Base-by-base conservation (phyloP, 179 eudicot species). In the Kewa caespitosa region DNA sequence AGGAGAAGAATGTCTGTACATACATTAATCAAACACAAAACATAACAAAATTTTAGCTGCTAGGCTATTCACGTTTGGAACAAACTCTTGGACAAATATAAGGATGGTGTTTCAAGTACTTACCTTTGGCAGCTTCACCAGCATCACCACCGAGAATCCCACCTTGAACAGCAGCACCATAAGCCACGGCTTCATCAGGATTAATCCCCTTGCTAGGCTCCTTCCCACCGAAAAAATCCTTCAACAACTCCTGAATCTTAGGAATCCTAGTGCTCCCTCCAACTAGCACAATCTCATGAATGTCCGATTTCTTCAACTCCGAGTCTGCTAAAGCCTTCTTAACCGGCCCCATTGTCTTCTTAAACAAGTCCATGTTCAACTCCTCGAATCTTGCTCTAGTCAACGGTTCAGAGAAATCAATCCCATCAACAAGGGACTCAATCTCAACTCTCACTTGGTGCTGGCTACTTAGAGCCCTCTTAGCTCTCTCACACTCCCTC, bases 141-240 rank as follows among this genome's bases (percentile, higher is more conserved):
- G 82, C 85, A 70, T 78, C 82, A 75, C 85, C 82, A 37, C 85
- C 75, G 2, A 82, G 85, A 78, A 82, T 76, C 54, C 82, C 85
- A 43, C 85, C 85, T 59, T 82, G 85, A 82, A 78, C 82, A 54
- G 85, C 80, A n/a, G 85, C 85, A 78, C 85, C 85, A 59, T 74
- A 82, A 28, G 85, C 85, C 25, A 82, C 85, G 48, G 85, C 85
- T 68, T 82, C 85, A 38, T 82, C 85, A 0, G 85, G 85, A 77
- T 82, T 82, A 28, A 82, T 73, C 36, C 82, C 85, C 82, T 82
- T 82, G 70, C 59, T 82, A 33, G 85, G 82, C 80, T 82, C 85
- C 57, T 75, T 82, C 4, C 80, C 80, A 66, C 79, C 82, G 75
- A 82, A 82, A 41, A 65, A 78, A 36, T 82, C 85, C 80, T 79